These are phyloP conservation scores for Irpex sp. DNA, from an alignment of 1,284 basidiomycete species.

Conservation along the genomic window DNA sequence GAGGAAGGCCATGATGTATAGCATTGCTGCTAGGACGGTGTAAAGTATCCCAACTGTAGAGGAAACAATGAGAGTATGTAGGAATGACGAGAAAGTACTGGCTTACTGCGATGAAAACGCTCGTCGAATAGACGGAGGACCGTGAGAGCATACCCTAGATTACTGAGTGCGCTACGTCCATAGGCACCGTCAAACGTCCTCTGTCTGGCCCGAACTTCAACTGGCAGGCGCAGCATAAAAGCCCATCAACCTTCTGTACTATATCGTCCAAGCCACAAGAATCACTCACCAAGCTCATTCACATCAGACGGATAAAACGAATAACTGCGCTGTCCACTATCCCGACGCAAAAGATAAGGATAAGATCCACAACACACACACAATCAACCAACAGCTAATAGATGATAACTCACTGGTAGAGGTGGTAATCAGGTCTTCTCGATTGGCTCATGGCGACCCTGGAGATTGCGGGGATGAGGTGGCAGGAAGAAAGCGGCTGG, in stretches of 20 bases:
- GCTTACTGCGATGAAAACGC: constrained; percentile 65
- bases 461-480: too few relatives aligned
- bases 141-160: constrained; percentile 71
- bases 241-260: neutral
- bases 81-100: constrained; percentile 6
- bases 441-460: neutral
- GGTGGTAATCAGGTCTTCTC: neutral
- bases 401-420: constrained; percentile 9
- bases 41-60: constrained; percentile 68
- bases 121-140: constrained; percentile 75
- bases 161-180: constrained; percentile 68
- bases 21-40: constrained; percentile 55
- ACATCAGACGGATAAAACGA: constrained; percentile 58
- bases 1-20: constrained; percentile 58
- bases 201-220: constrained; percentile 74
- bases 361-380: too few relatives aligned
- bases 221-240: constrained; percentile 21
- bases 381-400: neutral
- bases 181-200: constrained; percentile 84
- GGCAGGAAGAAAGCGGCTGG: too few relatives aligned
- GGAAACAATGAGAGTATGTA: constrained; percentile 4
- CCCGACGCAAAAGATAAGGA: neutral
- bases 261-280: neutral
- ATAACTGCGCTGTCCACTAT: constrained; percentile 55
- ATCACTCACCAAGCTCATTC: constrained; percentile 44